These are phyloP conservation scores for Pestalotiopsis fici DNA, from an alignment of 2,329 filamentous ascomycete species.

Conservation along the genomic window DNA sequence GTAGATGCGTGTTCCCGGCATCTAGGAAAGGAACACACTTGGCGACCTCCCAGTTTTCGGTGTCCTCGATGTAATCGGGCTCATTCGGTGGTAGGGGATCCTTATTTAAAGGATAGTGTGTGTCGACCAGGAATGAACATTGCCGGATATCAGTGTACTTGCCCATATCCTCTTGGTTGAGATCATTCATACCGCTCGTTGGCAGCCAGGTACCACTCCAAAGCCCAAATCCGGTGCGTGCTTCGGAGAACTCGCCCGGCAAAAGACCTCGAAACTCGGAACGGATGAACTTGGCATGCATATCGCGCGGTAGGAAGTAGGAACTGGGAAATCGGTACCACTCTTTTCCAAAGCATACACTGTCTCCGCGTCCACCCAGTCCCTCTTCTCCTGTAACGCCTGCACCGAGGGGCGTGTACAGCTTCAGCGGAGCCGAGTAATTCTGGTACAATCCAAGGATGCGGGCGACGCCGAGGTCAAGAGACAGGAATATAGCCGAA, in stretches of 20 bases:
- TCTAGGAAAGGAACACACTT: conserved; percentile 82
- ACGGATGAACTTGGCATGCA: conserved; percentile 85
- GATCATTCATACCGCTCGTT: conserved; percentile 86
- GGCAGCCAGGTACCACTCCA: conserved; percentile 84
- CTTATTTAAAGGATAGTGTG: conserved; percentile 67
- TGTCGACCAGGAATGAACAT: conserved; percentile 88
- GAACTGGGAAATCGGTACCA: conserved; percentile 98
- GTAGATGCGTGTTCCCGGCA: conserved; percentile 67
- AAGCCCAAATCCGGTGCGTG: conserved; percentile 66
- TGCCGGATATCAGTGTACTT: conserved; percentile 81
- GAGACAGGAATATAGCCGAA: conserved; percentile 60
- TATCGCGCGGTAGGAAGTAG: conserved; percentile 82
- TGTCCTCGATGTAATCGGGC: conserved; percentile 77
- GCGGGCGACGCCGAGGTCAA: conserved; percentile 69
- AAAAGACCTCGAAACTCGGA: conserved; percentile 88
- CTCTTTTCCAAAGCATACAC: conserved; percentile 89
- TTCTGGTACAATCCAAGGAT: conserved; percentile 76
- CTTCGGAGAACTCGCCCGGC: conserved; percentile 86
- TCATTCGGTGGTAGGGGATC: conserved; percentile 64
- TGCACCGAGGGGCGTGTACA: conserved; percentile 69
- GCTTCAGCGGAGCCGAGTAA: conserved; percentile 77
- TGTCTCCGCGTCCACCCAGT: conserved; percentile 62
- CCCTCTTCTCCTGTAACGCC: conserved; percentile 45
- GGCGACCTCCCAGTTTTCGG: conserved; percentile 74
- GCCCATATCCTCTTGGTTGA: conserved; percentile 79